Evolutionary conservation across 2,329 filamentous ascomycete genomes (phyloP), one percentile per base, ranked within the genome.

Genomic region (Emergomyces africanus): DNA sequence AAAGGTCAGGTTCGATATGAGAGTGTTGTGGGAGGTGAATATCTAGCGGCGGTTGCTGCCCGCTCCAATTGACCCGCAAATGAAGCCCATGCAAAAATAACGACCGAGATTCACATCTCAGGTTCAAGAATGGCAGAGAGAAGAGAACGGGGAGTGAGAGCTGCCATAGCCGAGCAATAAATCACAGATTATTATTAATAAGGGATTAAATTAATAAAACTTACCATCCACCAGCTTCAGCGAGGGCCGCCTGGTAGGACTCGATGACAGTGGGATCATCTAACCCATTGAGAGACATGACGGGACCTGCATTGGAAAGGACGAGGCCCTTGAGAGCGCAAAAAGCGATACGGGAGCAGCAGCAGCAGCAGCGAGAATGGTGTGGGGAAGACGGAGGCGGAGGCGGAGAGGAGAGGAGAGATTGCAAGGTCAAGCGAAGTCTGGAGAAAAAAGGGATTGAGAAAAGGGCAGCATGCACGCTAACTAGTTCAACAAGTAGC

Each of bases 211-310:
- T 30, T 30, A 30, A n/a, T n/a, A n/a, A n/a, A 39, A 79, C 88
- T 75, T 82, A 97, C 94, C 94, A 99, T 86, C 90, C 91, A 78
- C 90, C 91, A 60, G 89, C 84, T 75, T 97, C 94, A 61, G 83
- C 82, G 67, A 86, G 79, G 59, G 89, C 88, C 67, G 83, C 79
- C 70, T 91, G 87, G 75, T 95, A 86, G 68, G 91, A 90, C 77
- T 95, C 89, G 75, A 85, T 83, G 75, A 99, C 82, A 70, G 84
- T 82, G 66, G 82, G 78, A 77, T 84, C 82, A 78, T 96, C 91
- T 76, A 97, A 81, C 65, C 94, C 94, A 84, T 96, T 96, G 75
- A 97, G 81, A 79, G 92, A 96, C 92, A 97, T 97, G 58, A 58
- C 62, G 57, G 53, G 62, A 61, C 49, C 63, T 50, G 60, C 63